Evolutionary conservation across 2,329 filamentous ascomycete species (phyloP), one percentile per base, ranked within the genome.

Genomic region (Harringtonia lauricola): DNA sequence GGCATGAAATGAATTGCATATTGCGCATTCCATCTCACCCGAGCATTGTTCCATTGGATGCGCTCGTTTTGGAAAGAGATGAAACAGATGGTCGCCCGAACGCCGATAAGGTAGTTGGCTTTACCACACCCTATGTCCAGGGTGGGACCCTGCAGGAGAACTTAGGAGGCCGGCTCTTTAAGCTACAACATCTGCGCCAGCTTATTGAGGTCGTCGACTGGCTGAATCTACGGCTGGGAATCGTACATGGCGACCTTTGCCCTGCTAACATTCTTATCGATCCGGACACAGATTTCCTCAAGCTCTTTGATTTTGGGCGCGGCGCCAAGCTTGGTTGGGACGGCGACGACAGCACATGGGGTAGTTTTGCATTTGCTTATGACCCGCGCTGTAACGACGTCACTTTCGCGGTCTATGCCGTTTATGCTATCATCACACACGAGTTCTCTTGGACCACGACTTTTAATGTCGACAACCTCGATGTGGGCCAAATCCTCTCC

Each of bases 201-300:
- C 57, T 67, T 1, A 57, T 57, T 1, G 8, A 52, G 0, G 55
- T 63, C 7, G 53, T 66, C 8, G 63, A 67, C 42, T 55, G 59
- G 30, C 50, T 67, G 22, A 66, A 67, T 42, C 50, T 65, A 12
- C 43, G 54, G 30, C 48, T 59, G 30, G 62, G 64, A 24, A 57
- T 67, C 31, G 49, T 54, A 34, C 64, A 67, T 49, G 57, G 64
- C 46, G 64, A 65, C 43, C 54, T 67, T 40, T 55, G 57, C 4
- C 48, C 59, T 3, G 55, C 59, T 28, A 67, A 67, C 44, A 52
- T 66, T 6, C 37, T 66, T 1, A 45, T 66, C 40, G 51, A 66
- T 39, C 51, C 55, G 6, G 33, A 41, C 12, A 62, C 59, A 15
- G 54, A 64, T 39, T 46, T 47, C 5, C 39, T 66, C 12, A 46